Evolutionary conservation across 1,284 basidiomycete species (phyloP).

Genomic region (Cerrena zonata): DNA sequence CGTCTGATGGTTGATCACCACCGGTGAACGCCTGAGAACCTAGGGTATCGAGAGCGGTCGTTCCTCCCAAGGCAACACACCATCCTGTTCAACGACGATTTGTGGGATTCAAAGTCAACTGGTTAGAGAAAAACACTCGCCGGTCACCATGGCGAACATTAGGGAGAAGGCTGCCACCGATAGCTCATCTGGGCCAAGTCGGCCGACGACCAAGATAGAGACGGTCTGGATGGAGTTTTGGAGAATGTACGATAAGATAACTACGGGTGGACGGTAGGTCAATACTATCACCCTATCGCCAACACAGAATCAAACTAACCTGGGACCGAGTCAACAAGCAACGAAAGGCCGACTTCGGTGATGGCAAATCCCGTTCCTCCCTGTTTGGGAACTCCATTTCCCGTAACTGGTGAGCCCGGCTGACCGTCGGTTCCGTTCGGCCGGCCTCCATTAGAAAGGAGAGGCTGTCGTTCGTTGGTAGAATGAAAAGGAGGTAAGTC

Average conservation of each 20-base stretch:
- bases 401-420: slow-evolving; percentile 11
- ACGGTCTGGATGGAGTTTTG: slow-evolving; percentile 70
- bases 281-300: background rate
- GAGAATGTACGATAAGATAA: slow-evolving; percentile 49
- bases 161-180: slow-evolving; percentile 67
- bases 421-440: background rate
- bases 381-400: slow-evolving; percentile 17
- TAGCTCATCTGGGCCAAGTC: slow-evolving; percentile 61
- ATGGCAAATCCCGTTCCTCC: slow-evolving; percentile 24
- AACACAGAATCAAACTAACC: slow-evolving; percentile 30
- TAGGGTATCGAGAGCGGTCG: slow-evolving; percentile 71
- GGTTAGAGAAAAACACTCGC: slow-evolving; percentile 41
- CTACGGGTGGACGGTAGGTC: slow-evolving; percentile 10
- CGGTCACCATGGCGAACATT: slow-evolving; percentile 74
- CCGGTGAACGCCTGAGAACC: slow-evolving; percentile 73
- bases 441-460: background rate
- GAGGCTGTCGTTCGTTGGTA: background rate
- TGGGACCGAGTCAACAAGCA: slow-evolving; percentile 52
- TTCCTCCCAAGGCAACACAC: slow-evolving; percentile 70
- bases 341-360: slow-evolving; percentile 38
- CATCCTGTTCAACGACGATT: slow-evolving; percentile 43
- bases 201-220: slow-evolving; percentile 57
- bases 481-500: too few species aligned
- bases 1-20: slow-evolving; percentile 46
- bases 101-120: slow-evolving; percentile 43